Base-by-base conservation (phyloP, 83 land plant species). In the Thuja plicata region DNA sequence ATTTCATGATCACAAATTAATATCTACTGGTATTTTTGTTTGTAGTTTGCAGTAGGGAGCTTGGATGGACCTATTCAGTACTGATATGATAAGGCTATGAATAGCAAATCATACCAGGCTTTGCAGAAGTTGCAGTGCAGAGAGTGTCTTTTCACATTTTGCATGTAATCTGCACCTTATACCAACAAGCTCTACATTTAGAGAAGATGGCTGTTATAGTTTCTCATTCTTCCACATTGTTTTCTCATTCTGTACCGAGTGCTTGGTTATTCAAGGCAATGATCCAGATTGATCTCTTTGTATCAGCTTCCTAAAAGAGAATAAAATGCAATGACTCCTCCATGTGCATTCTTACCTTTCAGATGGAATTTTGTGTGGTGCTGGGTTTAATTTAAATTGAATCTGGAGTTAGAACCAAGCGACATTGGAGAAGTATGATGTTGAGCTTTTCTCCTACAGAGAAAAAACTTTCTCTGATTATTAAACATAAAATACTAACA, bases 11-110 rank as follows among this genome's bases (percentile, higher is more conserved):
- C 57, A 15, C 66, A 85, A 84, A 17, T 35, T 84, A 55, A 15
- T 60, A 40, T 32, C 30, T 37, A 77, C 24, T 74, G 85, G 13
- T 24, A 37, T 35, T 74, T 88, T 15, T 48, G 38, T 35, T 84
- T 89, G 82, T 95, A 97, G 97, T 97, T 97, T 92, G 98, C 96
- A 16, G 92, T 92, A 40, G 98, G 98, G 46, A 97, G 97, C 90
- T 90, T 97, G 91, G 93, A 94, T 85, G 98, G 98, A 34, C 98
- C 98, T 32, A 97, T 97, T 62, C 91, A 87, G 87, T 97, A 97
- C 78, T 95, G 87, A 90, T 55, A 54, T 54, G 1, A 85, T 1
- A 16, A 87, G 84, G n/a, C 84, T 38, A 81, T 81, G 24, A 27
- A 24, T n/a, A 82, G 13, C 32, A 45, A 82, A n/a, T 6, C 17